Evolutionary conservation across 257 asterid species (phyloP).

Genomic region (Coffea eugenioides): DNA sequence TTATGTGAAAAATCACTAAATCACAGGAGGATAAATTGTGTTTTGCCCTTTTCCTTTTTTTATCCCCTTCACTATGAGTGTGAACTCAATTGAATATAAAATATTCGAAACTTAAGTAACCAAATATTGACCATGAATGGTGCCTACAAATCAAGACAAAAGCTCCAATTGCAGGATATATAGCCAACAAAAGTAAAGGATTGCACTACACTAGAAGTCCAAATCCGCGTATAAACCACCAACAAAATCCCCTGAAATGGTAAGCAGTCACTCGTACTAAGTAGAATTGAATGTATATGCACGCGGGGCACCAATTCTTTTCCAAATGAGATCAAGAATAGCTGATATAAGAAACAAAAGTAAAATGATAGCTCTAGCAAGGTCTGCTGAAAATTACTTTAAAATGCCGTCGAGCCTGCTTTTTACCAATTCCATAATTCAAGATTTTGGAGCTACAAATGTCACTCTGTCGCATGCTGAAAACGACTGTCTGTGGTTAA

Average conservation of each 20-base stretch:
- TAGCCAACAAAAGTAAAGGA: background rate
- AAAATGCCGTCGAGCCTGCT: constrained; percentile 33
- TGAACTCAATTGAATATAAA: no score
- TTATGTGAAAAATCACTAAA: no score
- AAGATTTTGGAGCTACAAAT: constrained; percentile 25
- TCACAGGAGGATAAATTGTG: no score
- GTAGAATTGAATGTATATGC: background rate
- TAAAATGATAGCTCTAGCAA: background rate
- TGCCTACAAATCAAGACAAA: background rate
- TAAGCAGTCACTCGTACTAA: background rate
- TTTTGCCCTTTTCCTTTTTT: no score
- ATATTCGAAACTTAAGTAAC: no score
- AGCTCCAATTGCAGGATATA: background rate
- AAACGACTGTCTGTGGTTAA: background rate
- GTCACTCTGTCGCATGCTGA: constrained; percentile 20
- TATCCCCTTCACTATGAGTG: background rate
- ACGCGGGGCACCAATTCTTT: background rate
- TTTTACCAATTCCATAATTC: constrained; percentile 5
- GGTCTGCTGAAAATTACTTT: background rate
- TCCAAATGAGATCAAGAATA: background rate
- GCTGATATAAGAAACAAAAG: background rate
- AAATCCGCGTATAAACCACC: background rate
- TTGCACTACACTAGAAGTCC: background rate
- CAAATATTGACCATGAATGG: background rate
- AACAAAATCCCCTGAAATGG: background rate